Evolutionary conservation across 2,329 filamentous ascomycete species (phyloP).

Genomic region (Fusarium haematococcum): DNA sequence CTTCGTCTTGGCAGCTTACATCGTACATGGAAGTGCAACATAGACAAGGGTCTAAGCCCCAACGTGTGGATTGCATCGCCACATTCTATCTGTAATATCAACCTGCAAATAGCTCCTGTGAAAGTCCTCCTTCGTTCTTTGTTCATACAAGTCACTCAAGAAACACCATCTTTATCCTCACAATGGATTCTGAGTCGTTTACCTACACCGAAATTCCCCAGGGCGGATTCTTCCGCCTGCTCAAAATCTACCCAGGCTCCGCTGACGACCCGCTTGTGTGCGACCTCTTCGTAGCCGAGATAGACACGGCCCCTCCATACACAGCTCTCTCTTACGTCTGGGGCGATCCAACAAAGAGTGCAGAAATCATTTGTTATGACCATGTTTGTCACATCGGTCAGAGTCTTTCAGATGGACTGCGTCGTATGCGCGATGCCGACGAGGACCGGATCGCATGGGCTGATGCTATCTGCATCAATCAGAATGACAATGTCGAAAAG

Average conservation of each 20-base stretch:
- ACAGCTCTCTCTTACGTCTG: constrained; percentile 11
- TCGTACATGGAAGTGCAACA: background rate
- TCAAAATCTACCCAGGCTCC: background rate
- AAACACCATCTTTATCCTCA: background rate
- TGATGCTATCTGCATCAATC: constrained; percentile 15
- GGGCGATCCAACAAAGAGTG: constrained; percentile 1
- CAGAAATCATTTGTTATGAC: background rate
- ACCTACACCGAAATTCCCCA: background rate
- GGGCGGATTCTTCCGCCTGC: background rate
- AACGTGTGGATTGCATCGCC: background rate
- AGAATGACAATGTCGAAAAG: constrained; percentile 12
- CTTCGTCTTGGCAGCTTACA: background rate
- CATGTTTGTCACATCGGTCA: background rate
- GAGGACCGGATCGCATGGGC: background rate
- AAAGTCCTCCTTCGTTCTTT: background rate
- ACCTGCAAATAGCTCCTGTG: background rate
- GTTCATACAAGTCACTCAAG: background rate
- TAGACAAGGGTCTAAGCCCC: background rate
- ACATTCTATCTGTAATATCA: background rate
- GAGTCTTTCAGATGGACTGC: constrained; percentile 7
- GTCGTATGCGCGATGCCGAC: background rate
- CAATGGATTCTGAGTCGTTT: constrained; percentile 4
- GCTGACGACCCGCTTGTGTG: background rate
- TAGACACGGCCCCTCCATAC: constrained; percentile 1
- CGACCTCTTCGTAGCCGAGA: constrained; percentile 1